Percentiles rank a stretch among this genome's conserved stretches.
Evolutionary conservation across 2,329 filamentous ascomycete genomes (phyloP).

Genomic region (Exophiala viscosa): DNA sequence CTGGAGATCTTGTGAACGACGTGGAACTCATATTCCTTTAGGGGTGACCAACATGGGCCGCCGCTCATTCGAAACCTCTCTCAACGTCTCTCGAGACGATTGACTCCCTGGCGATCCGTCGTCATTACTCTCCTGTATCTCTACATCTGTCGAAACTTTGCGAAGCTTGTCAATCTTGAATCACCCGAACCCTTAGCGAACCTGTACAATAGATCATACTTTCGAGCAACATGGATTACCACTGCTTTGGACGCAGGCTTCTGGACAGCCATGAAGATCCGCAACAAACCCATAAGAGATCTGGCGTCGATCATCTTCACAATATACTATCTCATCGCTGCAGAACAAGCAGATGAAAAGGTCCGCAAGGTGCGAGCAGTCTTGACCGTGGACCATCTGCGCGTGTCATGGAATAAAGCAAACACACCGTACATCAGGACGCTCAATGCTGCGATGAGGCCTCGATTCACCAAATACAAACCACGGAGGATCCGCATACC

Average conservation of each 20-base stretch:
- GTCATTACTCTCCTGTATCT: conserved; percentile 85
- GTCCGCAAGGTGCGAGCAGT: conserved; percentile 83
- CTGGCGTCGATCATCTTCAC: conserved; percentile 79
- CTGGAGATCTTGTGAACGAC: background rate
- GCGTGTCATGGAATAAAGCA: conserved; percentile 93
- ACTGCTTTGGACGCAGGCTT: conserved; percentile 95
- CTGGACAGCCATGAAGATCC: conserved; percentile 96
- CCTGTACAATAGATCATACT: conserved; percentile 88
- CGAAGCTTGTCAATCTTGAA: conserved; percentile 83
- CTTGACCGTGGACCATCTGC: conserved; percentile 83
- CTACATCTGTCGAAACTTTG: conserved; percentile 89
- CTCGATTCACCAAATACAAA: conserved; percentile 73
- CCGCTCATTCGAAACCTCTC: conserved; percentile 69
- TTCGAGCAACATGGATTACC: conserved; percentile 92
- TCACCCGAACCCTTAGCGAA: conserved; percentile 91
- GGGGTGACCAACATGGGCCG: conserved; percentile 85
- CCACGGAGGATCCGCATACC: conserved; percentile 82
- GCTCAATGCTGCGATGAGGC: conserved; percentile 68
- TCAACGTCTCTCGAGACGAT: conserved; percentile 60
- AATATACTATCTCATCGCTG: conserved; percentile 84
- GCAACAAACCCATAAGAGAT: conserved; percentile 74
- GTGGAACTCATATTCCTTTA: conserved; percentile 37
- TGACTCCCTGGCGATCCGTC: conserved; percentile 87
- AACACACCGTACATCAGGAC: conserved; percentile 80
- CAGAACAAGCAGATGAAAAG: conserved; percentile 94